Conservation (phyloP, 2,329 filamentous ascomycete species). For the Eutypella sp. region DNA sequence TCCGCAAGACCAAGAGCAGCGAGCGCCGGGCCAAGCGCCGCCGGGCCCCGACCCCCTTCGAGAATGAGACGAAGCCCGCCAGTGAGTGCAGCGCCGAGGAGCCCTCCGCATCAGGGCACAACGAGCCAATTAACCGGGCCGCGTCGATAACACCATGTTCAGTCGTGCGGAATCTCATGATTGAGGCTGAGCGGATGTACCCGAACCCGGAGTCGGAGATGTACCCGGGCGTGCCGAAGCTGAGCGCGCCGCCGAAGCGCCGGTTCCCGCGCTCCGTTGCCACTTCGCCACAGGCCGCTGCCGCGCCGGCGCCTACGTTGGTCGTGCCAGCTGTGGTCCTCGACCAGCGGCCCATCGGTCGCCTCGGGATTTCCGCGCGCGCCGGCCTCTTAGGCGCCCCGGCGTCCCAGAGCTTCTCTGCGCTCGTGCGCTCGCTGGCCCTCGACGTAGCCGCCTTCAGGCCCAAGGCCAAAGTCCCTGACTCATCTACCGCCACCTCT, state of each 20-base stretch:
- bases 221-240: constrained; percentile 6
- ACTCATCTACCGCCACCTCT: constrained; percentile 1
- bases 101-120: background rate
- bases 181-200: constrained; percentile 8
- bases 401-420: constrained; percentile 4
- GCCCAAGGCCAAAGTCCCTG: constrained; percentile 6
- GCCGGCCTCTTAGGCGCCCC: no score
- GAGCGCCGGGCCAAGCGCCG: constrained; percentile 2
- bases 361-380: background rate
- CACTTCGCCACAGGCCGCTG: constrained; percentile 2
- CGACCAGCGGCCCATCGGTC: constrained; percentile 2
- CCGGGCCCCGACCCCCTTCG: background rate
- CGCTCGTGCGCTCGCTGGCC: constrained; percentile 5
- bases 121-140: background rate
- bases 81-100: background rate
- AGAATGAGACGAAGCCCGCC: background rate
- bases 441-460: constrained; percentile 2
- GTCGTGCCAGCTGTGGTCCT: constrained; percentile 2
- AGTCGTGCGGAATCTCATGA: constrained; percentile 10
- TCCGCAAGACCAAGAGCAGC: constrained; percentile 1
- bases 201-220: constrained; percentile 2
- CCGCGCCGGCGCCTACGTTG: constrained; percentile 9
- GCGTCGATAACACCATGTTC: constrained; percentile 3
- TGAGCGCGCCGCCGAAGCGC: constrained; percentile 6
- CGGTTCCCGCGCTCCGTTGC: constrained; percentile 6